Base-by-base conservation (phyloP, 176 grass and related monocot genomes). In the Lolium rigidum region DNA sequence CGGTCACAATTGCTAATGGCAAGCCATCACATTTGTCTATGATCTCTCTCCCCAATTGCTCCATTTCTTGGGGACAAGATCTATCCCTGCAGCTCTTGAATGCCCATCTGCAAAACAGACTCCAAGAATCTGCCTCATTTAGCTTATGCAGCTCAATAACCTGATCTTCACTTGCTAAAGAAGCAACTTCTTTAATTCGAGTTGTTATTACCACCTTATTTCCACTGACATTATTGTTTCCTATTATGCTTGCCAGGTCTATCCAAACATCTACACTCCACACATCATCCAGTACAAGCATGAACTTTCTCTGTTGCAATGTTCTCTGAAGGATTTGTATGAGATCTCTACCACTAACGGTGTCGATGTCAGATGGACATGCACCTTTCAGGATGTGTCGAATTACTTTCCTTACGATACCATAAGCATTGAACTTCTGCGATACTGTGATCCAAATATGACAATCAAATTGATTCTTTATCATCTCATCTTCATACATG, bases 1-100 rank as follows among this genome's bases (percentile, higher is more conserved):
- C 79, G 1, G 14, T 20, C 66, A 87, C 85, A 28, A 82, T 74
- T 72, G 85, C 85, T 82, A 82, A 75, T 8, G 85, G 85, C 66
- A 82, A 62, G 28, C 85, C 85, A 31, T 82, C 63, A 21, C 85
- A 82, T 49, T 81, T 87, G 15, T 10, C 65, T 18, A 80, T 7
- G 46, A 78, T 71, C 41, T 77, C 41, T 71, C 73, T 86, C n/a
- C 48, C 73, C 61, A 60, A 26, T 69, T 26, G 8, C 26, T 86
- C 84, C n/a, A 86, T 2, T 17, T 80, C 84, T 57, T 70, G 35
- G 49, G 83, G 83, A 78, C 64, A 83, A 39, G 35, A 5, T 62
- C 54, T 76, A 76, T 76, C 37, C 24, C 6, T 76, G 77, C 1
- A 69, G 22, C 47, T 80, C 78, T 55, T 43, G 28, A 83, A 88